Evolutionary conservation across 768 basidiomycete species (phyloP).

Genomic region (Crucibulum laeve): DNA sequence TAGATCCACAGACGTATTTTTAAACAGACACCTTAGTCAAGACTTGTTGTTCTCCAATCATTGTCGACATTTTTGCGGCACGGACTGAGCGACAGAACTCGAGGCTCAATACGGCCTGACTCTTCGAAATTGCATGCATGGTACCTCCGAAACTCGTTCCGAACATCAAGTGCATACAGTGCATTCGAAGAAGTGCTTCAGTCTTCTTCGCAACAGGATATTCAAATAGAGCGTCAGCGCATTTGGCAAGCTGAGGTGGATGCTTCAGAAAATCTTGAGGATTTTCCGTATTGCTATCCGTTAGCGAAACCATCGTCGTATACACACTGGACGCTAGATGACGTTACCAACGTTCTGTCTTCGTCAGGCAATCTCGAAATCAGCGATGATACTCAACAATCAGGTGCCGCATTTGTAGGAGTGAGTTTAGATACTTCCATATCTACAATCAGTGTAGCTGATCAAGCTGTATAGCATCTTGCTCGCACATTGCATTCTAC

Average conservation of each 20-base stretch:
- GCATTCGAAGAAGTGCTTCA: conserved; percentile 47
- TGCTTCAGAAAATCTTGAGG: conserved; percentile 28
- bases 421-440: conserved; percentile 2
- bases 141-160: conserved; percentile 64
- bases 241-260: conserved; percentile 32
- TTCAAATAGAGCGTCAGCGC: conserved; percentile 4
- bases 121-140: conserved; percentile 38
- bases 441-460: conserved; percentile 1
- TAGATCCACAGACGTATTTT: neutral
- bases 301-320: conserved; percentile 26
- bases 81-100: conserved; percentile 24
- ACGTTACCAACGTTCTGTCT: conserved; percentile 7
- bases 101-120: neutral
- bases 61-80: conserved; percentile 60
- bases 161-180: conserved; percentile 42
- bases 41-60: conserved; percentile 70
- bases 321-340: conserved; percentile 8
- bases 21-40: conserved; percentile 46
- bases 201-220: conserved; percentile 13
- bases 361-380: conserved; percentile 1
- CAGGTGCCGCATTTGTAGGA: conserved; percentile 12
- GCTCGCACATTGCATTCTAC: conserved; percentile 74
- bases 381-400: conserved; percentile 4
- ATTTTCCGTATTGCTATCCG: conserved; percentile 22
- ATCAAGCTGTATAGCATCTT: conserved; percentile 44